Evolutionary conservation across 345 rosid species (phyloP), one percentile per base, ranked within the genome.

Genomic region (Isatis tinctoria): DNA sequence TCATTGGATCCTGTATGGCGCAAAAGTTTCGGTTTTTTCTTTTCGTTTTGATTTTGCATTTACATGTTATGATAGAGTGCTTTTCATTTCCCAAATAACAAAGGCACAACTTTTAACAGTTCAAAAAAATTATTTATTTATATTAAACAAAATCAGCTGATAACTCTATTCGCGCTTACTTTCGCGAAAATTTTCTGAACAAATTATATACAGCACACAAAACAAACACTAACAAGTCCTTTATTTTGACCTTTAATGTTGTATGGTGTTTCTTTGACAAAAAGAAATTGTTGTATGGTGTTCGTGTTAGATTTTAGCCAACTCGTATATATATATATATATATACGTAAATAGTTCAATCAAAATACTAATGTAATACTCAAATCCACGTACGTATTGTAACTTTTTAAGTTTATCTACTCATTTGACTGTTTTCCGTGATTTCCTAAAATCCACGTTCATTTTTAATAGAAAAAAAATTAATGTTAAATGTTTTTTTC

Each of bases 61-160:
- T 67, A 59, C 78, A 73, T 45, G 48, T 43, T 53, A 30, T 56
- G 8, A 49, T 37, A 36, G 49, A 60, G 75, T 27, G 61, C 7
- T 28, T 18, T 44, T 7, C 28, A 12, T n/a, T 16, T 40, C 24
- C 22, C 37, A 60, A 22, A n/a, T 59, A 39, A 12, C 16, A n/a
- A 43, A 43, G 7, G 10, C 49, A 37, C 13, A 67, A 10, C 6
- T 39, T 28, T 10, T 36, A 67, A 53, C 72, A 37, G 35, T 5
- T 7, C 18, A 12, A 48, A 24, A 3, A 3, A 32, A 4, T 8
- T 37, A 36, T 20, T 35, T n/a, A 20, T 9, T 12, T 12, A 41
- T 48, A 24, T 22, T 3, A 70, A 11, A 44, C 43, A 58, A 44
- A n/a, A 58, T 2, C 24, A 6, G 36, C n/a, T n/a, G n/a, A 30